Evolutionary conservation across 192 early-diverging fungal genomes (phyloP), one percentile per base, ranked within the genome.

Genomic region (Podochytrium sp.): DNA sequence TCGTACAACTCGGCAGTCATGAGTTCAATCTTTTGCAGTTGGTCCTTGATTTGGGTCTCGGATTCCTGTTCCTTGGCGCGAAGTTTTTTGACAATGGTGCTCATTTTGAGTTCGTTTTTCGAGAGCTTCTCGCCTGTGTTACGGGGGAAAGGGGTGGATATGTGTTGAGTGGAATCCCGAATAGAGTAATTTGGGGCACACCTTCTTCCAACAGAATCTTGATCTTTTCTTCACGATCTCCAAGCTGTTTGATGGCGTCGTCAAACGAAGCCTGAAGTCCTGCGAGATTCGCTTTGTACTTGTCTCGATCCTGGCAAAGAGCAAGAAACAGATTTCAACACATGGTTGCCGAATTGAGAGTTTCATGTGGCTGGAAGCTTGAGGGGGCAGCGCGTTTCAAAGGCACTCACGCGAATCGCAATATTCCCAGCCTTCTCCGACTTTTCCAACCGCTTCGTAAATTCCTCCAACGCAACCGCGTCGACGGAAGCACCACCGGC

Each of bases 11-110:
- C 78, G 0, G 39, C 34, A 20, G 3, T 23, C 1, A 68, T 14
- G 2, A 16, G 14, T 51, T 77, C 80, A 20, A 79, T 23, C 43
- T 84, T 81, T 47, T 55, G 51, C 23, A 25, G 39, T 5, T 73
- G 59, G 2, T 78, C 80, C 51, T 81, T 84, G n/a, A 76, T 18
- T 59, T 79, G 67, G 41, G 89, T 90, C 12, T 94, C 94, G 2
- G 72, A 43, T 23, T 88, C 89, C 29, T 78, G 80, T 73, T 83
- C 85, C 70, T 93, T 91, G 0, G 83, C 76, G 4, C 92, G 83
- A 34, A 95, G 76, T 55, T 88, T 86, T 71, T 96, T 96, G 76
- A 92, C 89, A 0, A 85, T 84, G 57, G 84, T 92, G 6, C 89
- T 71, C 51, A 59, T 68, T 62, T 84, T 84, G 43, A 94, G 81